phyloP scores from a whole-genome alignment of 2,329 filamentous ascomycete species.

The Aspergillaceae sp. region DNA sequence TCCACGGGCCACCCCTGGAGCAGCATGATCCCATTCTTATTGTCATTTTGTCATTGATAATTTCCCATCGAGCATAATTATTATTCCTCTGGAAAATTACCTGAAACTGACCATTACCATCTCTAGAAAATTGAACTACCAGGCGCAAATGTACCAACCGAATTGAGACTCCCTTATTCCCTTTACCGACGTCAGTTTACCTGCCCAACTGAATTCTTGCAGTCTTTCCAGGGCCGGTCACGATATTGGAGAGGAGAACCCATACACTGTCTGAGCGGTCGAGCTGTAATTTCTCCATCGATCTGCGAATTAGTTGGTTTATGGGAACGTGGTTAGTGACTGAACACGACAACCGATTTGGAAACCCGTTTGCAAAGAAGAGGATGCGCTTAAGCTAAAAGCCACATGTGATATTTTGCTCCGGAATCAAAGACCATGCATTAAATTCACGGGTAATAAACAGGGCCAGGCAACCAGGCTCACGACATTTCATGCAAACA shows the following conservation, averaged over 20 bases:
- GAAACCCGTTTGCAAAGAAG: background rate
- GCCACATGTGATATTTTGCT: background rate
- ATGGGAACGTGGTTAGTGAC: background rate
- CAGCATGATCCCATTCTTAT: background rate
- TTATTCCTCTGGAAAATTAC: background rate
- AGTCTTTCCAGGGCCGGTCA: background rate
- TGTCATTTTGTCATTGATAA: background rate
- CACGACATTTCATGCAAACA: background rate
- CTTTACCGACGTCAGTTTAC: background rate
- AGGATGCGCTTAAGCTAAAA: slow-evolving; percentile 1
- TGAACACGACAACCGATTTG: background rate
- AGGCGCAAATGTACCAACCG: background rate
- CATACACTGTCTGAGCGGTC: too few relatives aligned
- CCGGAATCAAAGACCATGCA: slow-evolving; percentile 1
- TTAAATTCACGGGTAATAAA: background rate
- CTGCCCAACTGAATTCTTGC: background rate
- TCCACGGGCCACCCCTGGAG: slow-evolving; percentile 1
- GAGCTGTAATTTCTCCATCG: too few relatives aligned
- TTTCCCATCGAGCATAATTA: background rate
- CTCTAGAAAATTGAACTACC: background rate
- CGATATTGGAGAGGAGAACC: too few relatives aligned
- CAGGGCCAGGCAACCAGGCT: background rate
- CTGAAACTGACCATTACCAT: background rate
- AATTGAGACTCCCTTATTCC: background rate
- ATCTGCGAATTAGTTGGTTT: background rate